Evolutionary conservation across 2,329 filamentous ascomycete genomes (phyloP), one percentile per base, ranked within the genome.

Genomic region (Penicillium freii): DNA sequence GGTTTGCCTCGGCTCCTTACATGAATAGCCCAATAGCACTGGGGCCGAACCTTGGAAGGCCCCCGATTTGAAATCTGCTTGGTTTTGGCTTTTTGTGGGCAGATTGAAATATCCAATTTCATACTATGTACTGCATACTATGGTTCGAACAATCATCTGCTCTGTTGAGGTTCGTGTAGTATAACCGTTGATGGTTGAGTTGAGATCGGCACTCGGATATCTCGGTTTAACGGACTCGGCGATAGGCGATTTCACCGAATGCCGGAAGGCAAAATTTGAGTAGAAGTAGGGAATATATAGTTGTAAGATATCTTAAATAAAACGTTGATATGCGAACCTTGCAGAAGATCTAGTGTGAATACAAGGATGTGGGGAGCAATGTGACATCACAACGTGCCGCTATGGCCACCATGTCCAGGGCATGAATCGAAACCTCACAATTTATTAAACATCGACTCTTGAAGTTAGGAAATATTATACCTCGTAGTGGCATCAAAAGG

Each of bases 1-100:
- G 60, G 59, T 23, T 57, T 59, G 61, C 64, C 64, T 66, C 64
- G 64, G 64, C 43, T 44, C 55, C 23, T 23, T 52, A 23, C n/a
- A 46, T 38, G 38, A 21, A 25, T 62, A 13, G 5, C 60, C 63
- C 60, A 60, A 54, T 17, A 4, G 11, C 31, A 11, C 10, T 33
- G 31, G 31, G 31, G 31, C 31, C 31, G 31, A 33, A 33, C 2
- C 31, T 11, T 31, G 29, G 11, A 13, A 33, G 11, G 31, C 31
- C 21, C 10, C n/a, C 27, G 17, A 25, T 33, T 34, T 17, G 2
- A 21, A 33, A 19, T n/a, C 15, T 23, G 21, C 25, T 39, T 33
- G 5, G 11, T 25, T 9, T 27, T 25, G 4, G 7, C 10, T 15
- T n/a, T 27, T 27, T 11, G 4, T 9, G 2, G 15, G 23, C 33